A percentile compares a stretch with the other conserved stretches of the same genome.
Conservation (phyloP, 2,329 filamentous ascomycete species). For the Zalaria obscura region DNA sequence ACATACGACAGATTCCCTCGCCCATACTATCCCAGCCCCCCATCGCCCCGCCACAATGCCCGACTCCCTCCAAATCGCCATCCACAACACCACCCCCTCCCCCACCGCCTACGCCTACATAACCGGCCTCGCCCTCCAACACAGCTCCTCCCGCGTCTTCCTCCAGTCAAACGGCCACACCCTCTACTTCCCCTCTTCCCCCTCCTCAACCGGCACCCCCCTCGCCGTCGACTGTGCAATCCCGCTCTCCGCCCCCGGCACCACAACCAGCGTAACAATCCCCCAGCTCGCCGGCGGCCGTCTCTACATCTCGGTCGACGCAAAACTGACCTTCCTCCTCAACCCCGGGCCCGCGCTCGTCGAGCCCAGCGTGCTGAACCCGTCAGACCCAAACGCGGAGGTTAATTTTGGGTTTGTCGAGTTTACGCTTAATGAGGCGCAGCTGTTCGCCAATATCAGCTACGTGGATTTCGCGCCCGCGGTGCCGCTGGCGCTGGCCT, state of each 20-base stretch:
- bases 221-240: constrained; percentile 22
- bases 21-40: too few species aligned
- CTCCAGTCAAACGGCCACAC: constrained; percentile 20
- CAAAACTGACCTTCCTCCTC: constrained; percentile 20
- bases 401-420: constrained; percentile 32
- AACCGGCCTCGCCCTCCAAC: constrained; percentile 21
- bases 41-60: constrained; percentile 13
- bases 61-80: constrained; percentile 17
- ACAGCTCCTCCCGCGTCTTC: constrained; percentile 16
- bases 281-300: constrained; percentile 23
- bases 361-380: constrained; percentile 21
- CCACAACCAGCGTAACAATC: constrained; percentile 17
- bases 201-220: constrained; percentile 15
- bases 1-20: too few species aligned
- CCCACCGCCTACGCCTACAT: constrained; percentile 20
- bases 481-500: constrained; percentile 26
- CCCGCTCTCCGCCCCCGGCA: constrained; percentile 17
- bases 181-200: constrained; percentile 19
- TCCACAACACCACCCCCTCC: constrained; percentile 19
- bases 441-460: constrained; percentile 33
- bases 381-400: constrained; percentile 29
- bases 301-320: constrained; percentile 21
- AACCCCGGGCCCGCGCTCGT: constrained; percentile 22
- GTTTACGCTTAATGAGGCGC: constrained; percentile 32
- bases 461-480: constrained; percentile 23